Base-by-base conservation (phyloP, 129 eudicot genomes). In the Erigeron canadensis region DNA sequence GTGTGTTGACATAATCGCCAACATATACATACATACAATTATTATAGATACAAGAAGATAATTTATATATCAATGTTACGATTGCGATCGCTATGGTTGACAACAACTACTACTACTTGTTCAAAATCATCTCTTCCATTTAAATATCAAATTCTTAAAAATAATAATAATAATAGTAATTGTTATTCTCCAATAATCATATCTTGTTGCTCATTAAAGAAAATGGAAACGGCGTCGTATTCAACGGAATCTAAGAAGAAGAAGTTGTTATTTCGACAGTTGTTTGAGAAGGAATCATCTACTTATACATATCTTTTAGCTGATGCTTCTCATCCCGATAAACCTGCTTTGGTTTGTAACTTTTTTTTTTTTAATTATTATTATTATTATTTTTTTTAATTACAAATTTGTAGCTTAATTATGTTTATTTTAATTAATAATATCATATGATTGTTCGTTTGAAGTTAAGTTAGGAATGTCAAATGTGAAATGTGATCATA, bases 261-360 rank as follows among this genome's bases (percentile, higher is more conserved):
- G n/a, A 87, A 68, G 76, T 69, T 87, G 69, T 60, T 94, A 75
- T 87, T 94, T 73, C 90, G 97, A 39, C 98, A 94, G 90, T 79
- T 94, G 42, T 94, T 94, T 65, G 98, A 89, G 91, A 89, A 94
- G 84, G 98, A 94, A 11, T 94, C 96, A 5, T 89, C 93, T 38
- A 94, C 98, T 69, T 94, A 87, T 44, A 94, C 98, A 22, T 94
- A 94, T 81, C 93, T 94, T 65, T 95, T 94, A 28, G 98, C 98
- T 51, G 98, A 94, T 86, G 86, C 81, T 64, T 79, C 90, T 75
- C 98, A 94, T 75, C 98, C 98, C 0, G 89, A 89, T 40, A 94
- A 89, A 69, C 96, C 95, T 50, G 97, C 98, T 74, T 65, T 94
- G 95, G 98, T 94, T 75, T 23, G 67, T 81, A 2, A 5, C 38